Evolutionary conservation across 2,329 filamentous ascomycete species (phyloP).

Genomic region (Pseudogymnoascus sp.): DNA sequence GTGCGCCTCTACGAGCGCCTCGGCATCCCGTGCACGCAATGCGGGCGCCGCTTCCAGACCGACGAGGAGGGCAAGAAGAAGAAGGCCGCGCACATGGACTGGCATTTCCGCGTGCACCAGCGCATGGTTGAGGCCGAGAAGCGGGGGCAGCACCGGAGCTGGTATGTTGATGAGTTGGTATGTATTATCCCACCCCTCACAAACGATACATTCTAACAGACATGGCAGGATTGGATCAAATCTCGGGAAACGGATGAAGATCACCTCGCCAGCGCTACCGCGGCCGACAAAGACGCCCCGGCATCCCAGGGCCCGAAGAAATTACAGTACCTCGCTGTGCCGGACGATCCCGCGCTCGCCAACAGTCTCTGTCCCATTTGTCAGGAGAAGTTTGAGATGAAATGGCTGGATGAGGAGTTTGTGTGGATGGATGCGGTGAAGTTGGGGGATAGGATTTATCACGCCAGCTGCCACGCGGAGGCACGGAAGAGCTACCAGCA

Average conservation of each 20-base stretch:
- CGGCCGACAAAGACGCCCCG: slow-evolving; percentile 34
- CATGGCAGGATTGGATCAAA: slow-evolving; percentile 73
- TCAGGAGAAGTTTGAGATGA: slow-evolving; percentile 87
- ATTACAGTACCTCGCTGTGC: slow-evolving; percentile 71
- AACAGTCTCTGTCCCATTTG: slow-evolving; percentile 87
- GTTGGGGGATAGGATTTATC: slow-evolving; percentile 74
- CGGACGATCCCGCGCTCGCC: slow-evolving; percentile 65
- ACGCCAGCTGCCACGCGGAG: slow-evolving; percentile 83
- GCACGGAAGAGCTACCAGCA: slow-evolving; percentile 56
- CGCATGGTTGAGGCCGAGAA: slow-evolving; percentile 80
- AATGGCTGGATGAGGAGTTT: slow-evolving; percentile 91
- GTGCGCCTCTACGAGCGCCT: slow-evolving; percentile 70
- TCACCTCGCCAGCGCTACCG: slow-evolving; percentile 34
- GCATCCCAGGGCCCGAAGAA: slow-evolving; percentile 38
- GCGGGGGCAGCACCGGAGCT: slow-evolving; percentile 82
- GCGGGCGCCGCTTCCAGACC: slow-evolving; percentile 75
- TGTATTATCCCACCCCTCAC: slow-evolving; percentile 27
- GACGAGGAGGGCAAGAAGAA: slow-evolving; percentile 72
- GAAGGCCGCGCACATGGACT: slow-evolving; percentile 91
- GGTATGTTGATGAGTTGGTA: slow-evolving; percentile 87
- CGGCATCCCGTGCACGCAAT: slow-evolving; percentile 84
- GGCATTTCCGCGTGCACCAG: slow-evolving; percentile 93
- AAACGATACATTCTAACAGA: slow-evolving; percentile 22
- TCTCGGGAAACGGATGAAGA: slow-evolving; percentile 74
- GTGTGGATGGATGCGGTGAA: slow-evolving; percentile 88